Base-by-base conservation (phyloP, 441 rosid genomes). In the Daphne laureola region DNA sequence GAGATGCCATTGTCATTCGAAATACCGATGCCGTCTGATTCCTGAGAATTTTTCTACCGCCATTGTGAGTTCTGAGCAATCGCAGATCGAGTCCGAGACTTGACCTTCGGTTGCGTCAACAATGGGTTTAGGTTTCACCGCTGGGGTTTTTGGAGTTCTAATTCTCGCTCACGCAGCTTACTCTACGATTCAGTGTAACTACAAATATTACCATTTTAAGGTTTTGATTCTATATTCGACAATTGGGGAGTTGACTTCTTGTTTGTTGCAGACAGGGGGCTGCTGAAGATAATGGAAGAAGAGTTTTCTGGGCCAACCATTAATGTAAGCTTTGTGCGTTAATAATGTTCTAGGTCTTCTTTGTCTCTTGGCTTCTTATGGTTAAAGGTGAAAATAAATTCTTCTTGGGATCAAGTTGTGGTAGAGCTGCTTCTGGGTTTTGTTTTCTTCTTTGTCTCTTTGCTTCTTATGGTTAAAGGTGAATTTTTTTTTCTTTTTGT, bases 241-340 rank as follows among this genome's bases (percentile, higher is more conserved):
- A 35, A 12, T 21, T 48, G 14, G 16, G 38, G 36, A 45, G 45
- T n/a, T 52, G 23, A 61, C 26, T 58, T 42, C 45, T 61, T 42
- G 7, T 49, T 35, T 44, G 46, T 36, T 68, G 23, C 76, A 94
- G 98, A 81, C 72, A 80, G 90, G 71, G 92, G 96, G 17, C 62
- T 87, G 81, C 67, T 86, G 78, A 94, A 94, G 82, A 94, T 87
- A 57, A 86, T 73, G 77, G 98, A 87, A 64, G 99, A 90, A 71
- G 96, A 87, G 65, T 94, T 87, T 64, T 79, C 94, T 2, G 74
- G 87, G n/a, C 97, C 98, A 35, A 90, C 96, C 4, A 48, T 81
- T 53, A 77, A 76, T 66, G 99, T 94, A 48, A 66, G 89, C 60
- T 3, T 57, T 38, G 12, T 21, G 45, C 47, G 8, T 9, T 15